Base-by-base conservation (phyloP, 2,329 filamentous ascomycete genomes). In the Ascocoryne sarcoides region DNA sequence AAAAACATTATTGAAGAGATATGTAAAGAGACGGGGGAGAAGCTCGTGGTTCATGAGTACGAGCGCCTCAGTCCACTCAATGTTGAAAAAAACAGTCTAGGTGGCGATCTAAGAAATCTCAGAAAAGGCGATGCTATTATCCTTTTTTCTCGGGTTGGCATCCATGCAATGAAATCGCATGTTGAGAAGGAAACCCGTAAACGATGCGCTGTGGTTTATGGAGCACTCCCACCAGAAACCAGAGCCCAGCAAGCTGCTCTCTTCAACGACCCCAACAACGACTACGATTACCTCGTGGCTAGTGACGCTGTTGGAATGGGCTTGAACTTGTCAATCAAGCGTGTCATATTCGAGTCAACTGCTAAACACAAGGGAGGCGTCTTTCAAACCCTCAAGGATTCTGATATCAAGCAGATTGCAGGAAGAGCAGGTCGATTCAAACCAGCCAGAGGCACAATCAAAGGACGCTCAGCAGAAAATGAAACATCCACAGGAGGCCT, bases 291-390 rank as follows among this genome's bases (percentile, higher is more conserved):
- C 52, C 69, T 98, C 4, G 89, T 92, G 18, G 92, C 93, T 7
- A 95, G 87, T 53, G 88, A 95, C 63, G 92, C 92, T 34, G 90
- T 98, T 47, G 92, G 92, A 28, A 96, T 98, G 90, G 92, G 93
- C 1, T 67, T 98, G 16, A 98, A 98, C 56, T 65, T 98, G 60
- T 88, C 79, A 62, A 87, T 95, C 59, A 92, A 88, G 58, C 83
- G 93, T 18, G 75, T 98, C 45, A 76, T 98, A 39, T 92, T 98
- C 50, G 86, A 95, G 55, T 71, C 81, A 1, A 72, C 80, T 2
- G 65, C 70, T 44, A 98, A 95, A 60, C 82, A 73, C 49, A 74
- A 88, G 46, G 82, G 82, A 1, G 56, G 51, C 1, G 63, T 66
- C 4, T 69, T 72, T 20, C 67, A 76, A 12, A 63, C 69, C 3